phyloP scores from a whole-genome alignment of 2,329 filamentous ascomycete genomes.

The Plectosphaerella cucumerina region DNA sequence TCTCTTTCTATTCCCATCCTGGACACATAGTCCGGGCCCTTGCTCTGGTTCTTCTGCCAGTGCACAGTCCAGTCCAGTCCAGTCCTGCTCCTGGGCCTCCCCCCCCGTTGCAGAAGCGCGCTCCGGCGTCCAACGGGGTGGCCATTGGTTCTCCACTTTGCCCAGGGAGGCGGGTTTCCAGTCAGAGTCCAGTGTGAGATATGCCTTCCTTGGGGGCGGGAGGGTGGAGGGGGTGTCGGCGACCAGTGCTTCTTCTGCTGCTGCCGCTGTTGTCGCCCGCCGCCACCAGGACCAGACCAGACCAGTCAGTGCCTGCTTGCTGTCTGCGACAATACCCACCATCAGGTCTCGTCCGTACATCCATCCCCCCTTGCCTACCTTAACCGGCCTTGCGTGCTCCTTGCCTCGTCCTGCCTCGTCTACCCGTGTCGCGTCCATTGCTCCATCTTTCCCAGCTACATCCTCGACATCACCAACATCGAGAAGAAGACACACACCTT shows the following conservation, averaged over 20 bases:
- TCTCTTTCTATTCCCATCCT: not conserved
- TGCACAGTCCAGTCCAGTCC: not conserved
- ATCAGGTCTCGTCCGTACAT: not conserved
- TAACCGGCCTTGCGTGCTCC: not conserved
- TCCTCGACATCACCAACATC: not conserved
- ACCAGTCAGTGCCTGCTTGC: constrained; percentile 2
- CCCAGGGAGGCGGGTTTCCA: constrained; percentile 3
- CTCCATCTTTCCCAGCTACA: not conserved
- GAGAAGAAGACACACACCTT: no score
- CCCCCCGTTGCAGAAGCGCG: not conserved
- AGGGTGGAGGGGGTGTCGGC: not conserved
- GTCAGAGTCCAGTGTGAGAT: not conserved
- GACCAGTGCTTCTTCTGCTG: constrained; percentile 3
- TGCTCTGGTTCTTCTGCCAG: not conserved
- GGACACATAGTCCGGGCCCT: constrained; percentile 11
- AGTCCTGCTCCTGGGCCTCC: not conserved
- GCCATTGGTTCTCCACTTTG: constrained; percentile 1
- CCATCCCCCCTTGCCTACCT: not conserved
- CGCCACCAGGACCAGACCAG: constrained; percentile 5
- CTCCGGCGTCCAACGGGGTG: not conserved
- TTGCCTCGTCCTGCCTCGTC: not conserved
- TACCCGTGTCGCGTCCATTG: not conserved
- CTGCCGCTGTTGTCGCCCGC: not conserved
- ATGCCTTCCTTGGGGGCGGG: constrained; percentile 1
- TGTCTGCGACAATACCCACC: constrained; percentile 7